Evolutionary conservation across 768 basidiomycete species (phyloP).

Genomic region (Russula brevipes): DNA sequence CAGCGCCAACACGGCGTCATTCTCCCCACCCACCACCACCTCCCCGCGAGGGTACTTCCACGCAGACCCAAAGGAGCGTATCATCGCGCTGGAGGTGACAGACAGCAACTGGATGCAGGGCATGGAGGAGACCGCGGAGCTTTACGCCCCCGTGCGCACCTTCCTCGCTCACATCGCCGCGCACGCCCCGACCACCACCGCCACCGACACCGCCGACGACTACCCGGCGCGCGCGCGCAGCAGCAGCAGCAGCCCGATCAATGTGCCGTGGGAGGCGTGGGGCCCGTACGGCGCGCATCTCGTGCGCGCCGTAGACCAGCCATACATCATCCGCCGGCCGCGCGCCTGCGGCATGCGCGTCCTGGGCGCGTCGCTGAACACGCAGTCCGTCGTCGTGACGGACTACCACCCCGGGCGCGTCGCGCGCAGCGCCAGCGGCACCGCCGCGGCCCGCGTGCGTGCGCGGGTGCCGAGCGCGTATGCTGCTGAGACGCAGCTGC

Average conservation of each 20-base stretch:
- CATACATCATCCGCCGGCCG: conserved; percentile 10
- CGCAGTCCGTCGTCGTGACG: neutral
- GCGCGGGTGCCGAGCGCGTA: neutral
- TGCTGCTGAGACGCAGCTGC: too few relatives aligned
- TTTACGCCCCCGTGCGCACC: conserved; percentile 8
- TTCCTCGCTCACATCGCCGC: conserved; percentile 14
- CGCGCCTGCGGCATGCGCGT: conserved; percentile 17
- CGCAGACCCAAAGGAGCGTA: conserved; percentile 10
- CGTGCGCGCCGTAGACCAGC: neutral
- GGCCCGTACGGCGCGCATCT: conserved; percentile 12
- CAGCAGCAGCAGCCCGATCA: neutral
- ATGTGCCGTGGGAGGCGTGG: conserved; percentile 18
- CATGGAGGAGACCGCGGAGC: neutral
- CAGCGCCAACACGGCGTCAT: conserved; percentile 8
- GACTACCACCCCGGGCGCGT: conserved; percentile 16
- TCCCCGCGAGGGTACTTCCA: conserved; percentile 9
- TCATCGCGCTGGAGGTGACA: conserved; percentile 10
- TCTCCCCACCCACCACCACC: conserved; percentile 3
- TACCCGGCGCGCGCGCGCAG: neutral
- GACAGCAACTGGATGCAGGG: conserved; percentile 14
- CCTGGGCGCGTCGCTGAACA: conserved; percentile 3
- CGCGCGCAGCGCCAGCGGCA: neutral
- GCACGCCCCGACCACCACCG: neutral
- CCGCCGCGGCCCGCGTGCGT: neutral
- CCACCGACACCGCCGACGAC: neutral